A percentile compares a stretch with the other conserved stretches of the same genome.
Evolutionary conservation across 139 green algal species (phyloP).

Genomic region (Spirogloea muscicola): DNA sequence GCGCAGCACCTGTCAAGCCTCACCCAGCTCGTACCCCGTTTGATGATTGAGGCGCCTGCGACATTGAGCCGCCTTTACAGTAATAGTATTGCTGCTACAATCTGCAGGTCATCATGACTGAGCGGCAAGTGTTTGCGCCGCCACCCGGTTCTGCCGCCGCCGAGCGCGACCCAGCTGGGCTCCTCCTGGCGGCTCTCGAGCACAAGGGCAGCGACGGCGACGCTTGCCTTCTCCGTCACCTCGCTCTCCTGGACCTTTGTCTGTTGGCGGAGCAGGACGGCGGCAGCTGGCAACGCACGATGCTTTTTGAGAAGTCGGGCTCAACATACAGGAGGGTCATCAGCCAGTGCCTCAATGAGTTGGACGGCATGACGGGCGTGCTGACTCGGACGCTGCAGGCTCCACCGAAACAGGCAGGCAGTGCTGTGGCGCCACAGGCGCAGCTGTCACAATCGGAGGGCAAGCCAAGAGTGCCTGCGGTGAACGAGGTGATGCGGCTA

Average conservation of each 20-base stretch:
- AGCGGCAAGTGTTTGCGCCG: not conserved
- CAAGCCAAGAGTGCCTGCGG: too few species aligned
- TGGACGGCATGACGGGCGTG: slow-evolving; percentile 23
- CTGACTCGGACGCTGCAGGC: too few species aligned
- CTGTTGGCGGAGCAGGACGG: slow-evolving; percentile 18
- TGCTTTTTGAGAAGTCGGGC: slow-evolving; percentile 20
- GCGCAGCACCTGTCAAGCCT: too few species aligned
- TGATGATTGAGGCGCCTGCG: too few species aligned
- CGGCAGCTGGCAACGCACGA: slow-evolving; percentile 14
- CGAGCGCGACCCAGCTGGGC: not conserved
- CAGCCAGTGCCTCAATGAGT: not conserved
- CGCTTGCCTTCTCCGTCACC: not conserved
- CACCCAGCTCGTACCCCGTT: too few species aligned
- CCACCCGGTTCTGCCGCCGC: slow-evolving; percentile 1
- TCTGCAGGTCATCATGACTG: not conserved
- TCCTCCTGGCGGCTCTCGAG: slow-evolving; percentile 19
- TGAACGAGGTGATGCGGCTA: too few species aligned
- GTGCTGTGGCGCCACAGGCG: too few species aligned
- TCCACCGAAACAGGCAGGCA: too few species aligned
- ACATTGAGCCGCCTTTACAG: too few species aligned
- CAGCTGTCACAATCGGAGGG: too few species aligned
- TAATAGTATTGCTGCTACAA: not conserved
- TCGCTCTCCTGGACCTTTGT: slow-evolving; percentile 36
- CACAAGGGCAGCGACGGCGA: not conserved
- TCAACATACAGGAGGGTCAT: slow-evolving; percentile 17